Conservation (phyloP, 768 basidiomycete species). For the Kwoniella dendrophila region DNA sequence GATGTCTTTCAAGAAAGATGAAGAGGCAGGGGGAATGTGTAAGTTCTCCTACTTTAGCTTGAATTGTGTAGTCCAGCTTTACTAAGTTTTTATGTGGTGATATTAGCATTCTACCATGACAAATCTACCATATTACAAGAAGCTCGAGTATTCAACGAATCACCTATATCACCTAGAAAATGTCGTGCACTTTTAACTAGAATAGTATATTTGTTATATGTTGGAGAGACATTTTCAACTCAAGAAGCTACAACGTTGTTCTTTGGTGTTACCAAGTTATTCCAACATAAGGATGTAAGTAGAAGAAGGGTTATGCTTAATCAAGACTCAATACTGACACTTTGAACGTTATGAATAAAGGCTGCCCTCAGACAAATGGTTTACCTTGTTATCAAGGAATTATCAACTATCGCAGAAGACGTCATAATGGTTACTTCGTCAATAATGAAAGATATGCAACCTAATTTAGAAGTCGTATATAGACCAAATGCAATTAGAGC, state of each 20-base stretch:
- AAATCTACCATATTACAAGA: slow-evolving; percentile 98
- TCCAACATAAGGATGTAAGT: slow-evolving; percentile 98
- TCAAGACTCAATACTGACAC: not conserved
- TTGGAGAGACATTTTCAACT: slow-evolving; percentile 89
- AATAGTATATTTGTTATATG: slow-evolving; percentile 93
- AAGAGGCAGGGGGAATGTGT: slow-evolving; percentile 79
- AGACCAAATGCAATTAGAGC: slow-evolving; percentile 96
- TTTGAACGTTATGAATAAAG: slow-evolving; percentile 59
- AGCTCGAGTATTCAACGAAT: slow-evolving; percentile 98
- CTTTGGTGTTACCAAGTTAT: slow-evolving; percentile 98
- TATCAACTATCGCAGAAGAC: slow-evolving; percentile 92
- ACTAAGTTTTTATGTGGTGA: not conserved
- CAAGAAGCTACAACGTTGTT: slow-evolving; percentile 97
- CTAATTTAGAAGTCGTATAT: slow-evolving; percentile 97
- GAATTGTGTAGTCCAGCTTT: not conserved
- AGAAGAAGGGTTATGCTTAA: not conserved
- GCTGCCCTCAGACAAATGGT: slow-evolving; percentile 95
- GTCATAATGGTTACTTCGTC: slow-evolving; percentile 99
- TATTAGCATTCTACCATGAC: slow-evolving; percentile 62
- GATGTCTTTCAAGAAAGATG: slow-evolving; percentile 92
- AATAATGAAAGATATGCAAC: slow-evolving; percentile 99
- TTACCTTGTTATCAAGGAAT: slow-evolving; percentile 97
- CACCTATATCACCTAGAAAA: slow-evolving; percentile 95
- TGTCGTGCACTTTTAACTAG: slow-evolving; percentile 94
- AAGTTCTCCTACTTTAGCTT: slow-evolving; percentile 59